Evolutionary conservation across 1,284 basidiomycete genomes (phyloP), one percentile per base, ranked within the genome.

Genomic region (Cryptococcus sp.): DNA sequence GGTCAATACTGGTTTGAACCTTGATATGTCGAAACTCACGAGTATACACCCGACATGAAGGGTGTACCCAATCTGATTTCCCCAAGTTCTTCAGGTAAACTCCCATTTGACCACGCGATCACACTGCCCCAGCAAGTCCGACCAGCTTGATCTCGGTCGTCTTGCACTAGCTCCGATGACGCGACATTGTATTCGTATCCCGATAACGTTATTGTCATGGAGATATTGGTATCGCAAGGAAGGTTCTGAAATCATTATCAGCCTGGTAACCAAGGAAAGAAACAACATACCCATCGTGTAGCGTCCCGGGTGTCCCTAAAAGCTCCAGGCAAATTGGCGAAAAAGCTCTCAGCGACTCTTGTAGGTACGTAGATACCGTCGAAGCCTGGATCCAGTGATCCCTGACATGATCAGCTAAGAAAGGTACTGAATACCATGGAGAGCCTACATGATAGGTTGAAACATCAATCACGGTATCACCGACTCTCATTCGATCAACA

Each of bases 21-120:
- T 33, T 2, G 37, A 34, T 14, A 4, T 14, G 3, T 31, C 42
- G 35, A 6, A 32, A 67, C 73, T 63, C 58, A 76, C 74, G 68
- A 50, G 52, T 76, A 77, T 3, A 74, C 62, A 0, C 68, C 67
- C 6, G 65, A 63, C 53, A 77, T 55, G 60, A 77, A 77, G 0
- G 73, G 67, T 2, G 70, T 68, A 5, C 75, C 75, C 10, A 77
- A 58, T 32, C 72, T 52, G 23, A 77, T 62, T 54, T 71, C 68
- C 8, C 72, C 72, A 3, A 55, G 49, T 31, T 46, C 14, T 4
- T 72, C 73, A 0, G 73, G 65, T 5, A 66, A 15, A 51, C 68
- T 71, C 0, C 62, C 66, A 33, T 66, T 64, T 14, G 60, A 55
- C 75, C 75, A 76, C 1, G 73, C 65, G 1, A 71, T 61, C 1